Evolutionary conservation across 2,329 filamentous ascomycete species (phyloP), one percentile per base, ranked within the genome.

Genomic region (Fusarium oxysporum): DNA sequence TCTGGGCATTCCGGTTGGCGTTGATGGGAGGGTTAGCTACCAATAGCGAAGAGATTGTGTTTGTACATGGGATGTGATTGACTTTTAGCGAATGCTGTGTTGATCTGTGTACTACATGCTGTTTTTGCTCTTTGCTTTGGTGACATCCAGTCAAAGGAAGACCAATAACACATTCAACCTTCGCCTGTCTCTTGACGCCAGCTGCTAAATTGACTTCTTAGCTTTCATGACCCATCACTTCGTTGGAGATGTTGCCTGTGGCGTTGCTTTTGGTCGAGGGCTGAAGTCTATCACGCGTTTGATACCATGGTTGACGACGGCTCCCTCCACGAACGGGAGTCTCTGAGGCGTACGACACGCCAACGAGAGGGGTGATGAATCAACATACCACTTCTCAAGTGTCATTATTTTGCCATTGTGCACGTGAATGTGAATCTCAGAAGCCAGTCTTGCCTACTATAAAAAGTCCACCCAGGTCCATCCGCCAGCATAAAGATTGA

Each of bases 1-100:
- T 30, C 51, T n/a, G 13, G 33, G 59, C 47, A 72, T 72, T 62
- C 65, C 38, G 12, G 32, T 55, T 14, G 64, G 70, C 70, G 69
- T 72, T 72, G 44, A 23, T 23, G 40, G 33, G 23, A 11, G 8
- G 21, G 12, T 10, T 23, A 30, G 23, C 28, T 43, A 25, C 35
- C 38, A 53, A 70, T 38, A 55, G 28, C 37, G 35, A 70, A 70
- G 37, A 66, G 30, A 66, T 19, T 57, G 25, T 40, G 16, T 61
- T 32, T 12, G 12, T n/a, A 33, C 10, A 19, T 14, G 13, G 12
- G 17, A 19, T 38, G 55, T 35, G 11, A 21, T 10, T 41, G 37
- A 19, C 14, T 13, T 25, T 40, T 23, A 25, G 37, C 37, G 43
- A 54, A 53, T 5, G 40, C 16, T 51, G 37, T 43, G 17, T 61